Percentiles rank a stretch among this genome's conserved stretches.
These are phyloP conservation scores for Pseudogymnoascus sp. DNA, from an alignment of 2,329 filamentous ascomycete genomes.

Conservation along the genomic window DNA sequence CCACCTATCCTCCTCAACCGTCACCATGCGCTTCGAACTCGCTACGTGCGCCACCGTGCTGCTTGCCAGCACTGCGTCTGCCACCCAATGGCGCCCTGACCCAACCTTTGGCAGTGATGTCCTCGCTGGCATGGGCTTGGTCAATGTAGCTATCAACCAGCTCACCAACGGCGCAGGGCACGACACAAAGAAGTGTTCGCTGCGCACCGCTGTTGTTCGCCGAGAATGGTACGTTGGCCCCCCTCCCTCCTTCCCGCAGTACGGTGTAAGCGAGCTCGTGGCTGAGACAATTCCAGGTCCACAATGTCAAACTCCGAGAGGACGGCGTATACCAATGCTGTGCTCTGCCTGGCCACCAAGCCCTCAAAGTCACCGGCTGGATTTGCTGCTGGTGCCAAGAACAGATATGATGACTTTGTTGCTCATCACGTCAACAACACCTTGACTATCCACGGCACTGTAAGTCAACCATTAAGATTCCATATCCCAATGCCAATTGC, in stretches of 20 bases:
- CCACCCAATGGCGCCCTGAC: not conserved
- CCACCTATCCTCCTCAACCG: not conserved
- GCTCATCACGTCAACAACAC: slow-evolving; percentile 32
- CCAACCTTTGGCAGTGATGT: slow-evolving; percentile 4
- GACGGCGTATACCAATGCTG: slow-evolving; percentile 29
- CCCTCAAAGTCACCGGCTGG: slow-evolving; percentile 26
- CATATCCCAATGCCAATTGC: not conserved
- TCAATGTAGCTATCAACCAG: slow-evolving; percentile 1
- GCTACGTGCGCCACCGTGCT: not conserved
- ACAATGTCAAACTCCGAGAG: slow-evolving; percentile 17
- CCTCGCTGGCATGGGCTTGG: not conserved
- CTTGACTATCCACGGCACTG: slow-evolving; percentile 29
- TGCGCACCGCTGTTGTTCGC: slow-evolving; percentile 33
- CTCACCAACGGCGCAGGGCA: not conserved
- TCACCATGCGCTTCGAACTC: not conserved
- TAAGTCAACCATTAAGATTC: not conserved
- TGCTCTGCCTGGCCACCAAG: slow-evolving; percentile 28
- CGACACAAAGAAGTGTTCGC: slow-evolving; percentile 25
- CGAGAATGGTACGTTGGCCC: slow-evolving; percentile 35
- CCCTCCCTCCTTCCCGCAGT: not conserved
- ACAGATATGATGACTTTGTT: slow-evolving; percentile 35
- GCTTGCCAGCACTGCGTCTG: not conserved
- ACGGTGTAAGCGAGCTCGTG: not conserved
- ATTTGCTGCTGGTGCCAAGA: slow-evolving; percentile 29
- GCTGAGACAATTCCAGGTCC: slow-evolving; percentile 17